phyloP scores from a whole-genome alignment of 2,329 filamentous ascomycete species.

The Penicillium sp. region DNA sequence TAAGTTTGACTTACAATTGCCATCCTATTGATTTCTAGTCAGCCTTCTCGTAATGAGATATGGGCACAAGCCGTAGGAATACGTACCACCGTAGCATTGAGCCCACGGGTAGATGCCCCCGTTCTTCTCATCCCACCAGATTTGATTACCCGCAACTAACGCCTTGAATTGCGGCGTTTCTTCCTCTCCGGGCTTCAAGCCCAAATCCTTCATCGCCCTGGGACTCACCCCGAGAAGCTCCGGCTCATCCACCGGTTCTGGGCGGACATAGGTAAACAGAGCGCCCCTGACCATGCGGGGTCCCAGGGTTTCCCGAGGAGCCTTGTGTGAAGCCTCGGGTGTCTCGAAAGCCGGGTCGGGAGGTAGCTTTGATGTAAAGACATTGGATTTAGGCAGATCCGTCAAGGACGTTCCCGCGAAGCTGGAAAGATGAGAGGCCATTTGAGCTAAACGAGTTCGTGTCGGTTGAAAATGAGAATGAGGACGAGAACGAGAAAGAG shows the following conservation, averaged over 20 bases:
- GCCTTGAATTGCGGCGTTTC: conserved; percentile 69
- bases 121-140: conserved; percentile 67
- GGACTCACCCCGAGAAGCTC: conserved; percentile 78
- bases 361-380: conserved; percentile 64
- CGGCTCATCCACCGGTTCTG: conserved; percentile 64
- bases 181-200: conserved; percentile 64
- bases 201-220: conserved; percentile 74
- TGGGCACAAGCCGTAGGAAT: not conserved
- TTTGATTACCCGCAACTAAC: conserved; percentile 74
- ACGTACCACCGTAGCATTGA: conserved; percentile 83
- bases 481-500: too few relatives aligned
- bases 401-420: conserved; percentile 35
- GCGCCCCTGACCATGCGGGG: conserved; percentile 82
- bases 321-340: conserved; percentile 73
- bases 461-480: conserved; percentile 3
- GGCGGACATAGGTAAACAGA: conserved; percentile 85
- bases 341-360: conserved; percentile 75
- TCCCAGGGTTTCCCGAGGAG: conserved; percentile 68
- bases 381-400: conserved; percentile 60
- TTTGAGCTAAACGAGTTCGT: conserved; percentile 40
- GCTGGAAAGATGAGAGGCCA: conserved; percentile 43
- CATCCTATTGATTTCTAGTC: conserved; percentile 33
- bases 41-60: not conserved
- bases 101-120: conserved; percentile 95
- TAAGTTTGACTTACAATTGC: conserved; percentile 45